Percentiles rank a stretch among this genome's conserved stretches.
These are phyloP conservation scores for Zygosaccharomyces lentus DNA, from an alignment of 805 yeast genomes.

Conservation along the genomic window DNA sequence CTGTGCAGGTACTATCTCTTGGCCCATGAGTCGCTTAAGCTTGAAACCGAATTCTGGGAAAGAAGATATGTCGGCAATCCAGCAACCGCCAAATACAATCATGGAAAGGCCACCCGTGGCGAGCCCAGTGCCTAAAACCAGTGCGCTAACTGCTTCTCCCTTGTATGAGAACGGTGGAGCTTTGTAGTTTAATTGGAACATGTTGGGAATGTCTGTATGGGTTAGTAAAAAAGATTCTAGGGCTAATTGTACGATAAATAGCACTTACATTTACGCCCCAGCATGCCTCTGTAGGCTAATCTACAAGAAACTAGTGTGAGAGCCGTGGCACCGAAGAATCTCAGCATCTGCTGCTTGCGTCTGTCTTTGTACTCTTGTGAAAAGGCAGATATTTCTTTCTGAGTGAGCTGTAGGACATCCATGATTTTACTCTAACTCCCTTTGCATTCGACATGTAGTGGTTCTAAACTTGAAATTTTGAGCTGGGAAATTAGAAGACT, in stretches of 20 bases:
- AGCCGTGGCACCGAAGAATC: constrained; percentile 68
- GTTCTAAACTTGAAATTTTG: background rate
- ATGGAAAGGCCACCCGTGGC: constrained; percentile 70
- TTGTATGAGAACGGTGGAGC: constrained; percentile 81
- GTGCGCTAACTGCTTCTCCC: constrained; percentile 81
- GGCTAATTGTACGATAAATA: background rate
- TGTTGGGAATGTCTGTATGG: constrained; percentile 51
- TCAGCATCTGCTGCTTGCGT: constrained; percentile 65
- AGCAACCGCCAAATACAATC: constrained; percentile 68
- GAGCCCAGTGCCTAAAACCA: constrained; percentile 71
- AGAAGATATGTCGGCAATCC: constrained; percentile 71
- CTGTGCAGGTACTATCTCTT: constrained; percentile 30
- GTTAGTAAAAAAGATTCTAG: constrained; percentile 13
- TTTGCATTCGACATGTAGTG: background rate
- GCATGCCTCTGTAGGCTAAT: constrained; percentile 69
- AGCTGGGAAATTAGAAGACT: background rate
- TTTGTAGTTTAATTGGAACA: constrained; percentile 79
- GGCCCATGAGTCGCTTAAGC: constrained; percentile 70
- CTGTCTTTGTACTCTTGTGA: constrained; percentile 49
- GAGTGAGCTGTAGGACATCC: background rate
- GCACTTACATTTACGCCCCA: constrained; percentile 56
- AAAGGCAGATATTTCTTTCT: constrained; percentile 14
- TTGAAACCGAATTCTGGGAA: constrained; percentile 67
- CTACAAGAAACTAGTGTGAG: constrained; percentile 68
- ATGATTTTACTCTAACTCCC: background rate